Percentiles rank a stretch among this genome's conserved stretches.
Conservation (phyloP, 139 green algal genomes). For the Micractinium conductrix region DNA sequence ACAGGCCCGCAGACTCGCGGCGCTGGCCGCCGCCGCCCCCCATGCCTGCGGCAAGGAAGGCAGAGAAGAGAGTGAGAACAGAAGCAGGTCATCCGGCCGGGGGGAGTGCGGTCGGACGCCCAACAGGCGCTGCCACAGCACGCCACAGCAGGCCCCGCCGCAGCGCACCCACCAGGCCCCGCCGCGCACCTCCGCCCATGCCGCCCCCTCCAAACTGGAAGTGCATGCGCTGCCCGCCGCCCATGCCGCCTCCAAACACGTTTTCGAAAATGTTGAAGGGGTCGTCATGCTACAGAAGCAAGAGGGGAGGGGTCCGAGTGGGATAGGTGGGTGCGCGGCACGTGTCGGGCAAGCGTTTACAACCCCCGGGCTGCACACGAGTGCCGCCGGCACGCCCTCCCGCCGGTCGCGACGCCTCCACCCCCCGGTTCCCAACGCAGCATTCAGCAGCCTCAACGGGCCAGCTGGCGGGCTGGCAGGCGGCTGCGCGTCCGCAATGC, state of each 20-base stretch:
- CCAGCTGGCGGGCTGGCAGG: too few relatives aligned
- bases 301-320: not conserved
- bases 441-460: not conserved
- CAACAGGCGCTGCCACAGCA: too few relatives aligned
- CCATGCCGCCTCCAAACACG: conserved; percentile 75
- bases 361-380: too few relatives aligned
- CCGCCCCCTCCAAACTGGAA: conserved; percentile 50
- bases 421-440: too few relatives aligned
- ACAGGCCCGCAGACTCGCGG: not conserved
- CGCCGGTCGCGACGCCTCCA: too few relatives aligned
- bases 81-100: not conserved
- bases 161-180: not conserved
- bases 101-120: not conserved
- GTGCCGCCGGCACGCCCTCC: too few relatives aligned
- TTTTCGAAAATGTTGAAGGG: conserved; percentile 85
- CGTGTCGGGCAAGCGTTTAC: too few relatives aligned
- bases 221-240: conserved; percentile 39
- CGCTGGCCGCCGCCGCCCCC: conserved; percentile 20
- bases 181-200: conserved; percentile 42
- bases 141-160: not conserved
- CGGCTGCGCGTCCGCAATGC: too few relatives aligned
- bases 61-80: not conserved
- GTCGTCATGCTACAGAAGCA: conserved; percentile 59
- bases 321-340: not conserved
- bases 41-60: not conserved